Base-by-base conservation (phyloP, 768 basidiomycete species). In the Lactarius deliciosus region DNA sequence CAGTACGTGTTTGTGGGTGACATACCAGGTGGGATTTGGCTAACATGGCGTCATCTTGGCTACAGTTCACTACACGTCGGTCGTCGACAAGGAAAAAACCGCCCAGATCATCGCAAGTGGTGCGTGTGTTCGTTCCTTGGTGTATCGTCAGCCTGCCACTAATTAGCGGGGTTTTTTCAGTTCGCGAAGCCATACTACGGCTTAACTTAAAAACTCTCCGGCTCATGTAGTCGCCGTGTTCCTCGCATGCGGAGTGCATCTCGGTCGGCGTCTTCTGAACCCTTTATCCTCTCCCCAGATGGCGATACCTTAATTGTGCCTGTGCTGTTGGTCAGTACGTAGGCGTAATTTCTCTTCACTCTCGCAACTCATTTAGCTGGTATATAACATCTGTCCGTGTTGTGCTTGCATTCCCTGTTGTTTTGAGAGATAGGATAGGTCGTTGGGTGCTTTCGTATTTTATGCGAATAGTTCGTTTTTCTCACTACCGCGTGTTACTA, bases 1-100 rank as follows among this genome's bases (percentile, higher is more conserved):
- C 73, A 85, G 91, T 92, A 71, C 64, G 87, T 76, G 36, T 22
- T 20, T 56, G 28, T 54, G 53, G 54, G 54, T 8, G 32, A 54
- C 41, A 25, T 32, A 10, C 25, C 28, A 67, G 41, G 45, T 38
- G 30, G 36, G 57, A 36, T 36, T 40, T 38, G 32, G 32, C 57
- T 36, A 40, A 41, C 65, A 56, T 41, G 57, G 60, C 20, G 25
- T 53, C 59, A 68, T 50, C 64, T 57, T 50, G 54, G 15, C 53
- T 54, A 41, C 68, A 93, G 91, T 90, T 62, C 91, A 93, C 75
- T 80, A 87, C 64, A 93, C 91, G 11, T 83, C 89, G 61, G 91
- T 93, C 58, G 91, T 87, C n/a, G 90, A 93, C 77, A 91, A 89
- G 65, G 82, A 83, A 74, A 80, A 82, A 70, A 93, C 91, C 43